Conservation (phyloP, 2,329 filamentous ascomycete species). For the Aspergillus neoniger region DNA sequence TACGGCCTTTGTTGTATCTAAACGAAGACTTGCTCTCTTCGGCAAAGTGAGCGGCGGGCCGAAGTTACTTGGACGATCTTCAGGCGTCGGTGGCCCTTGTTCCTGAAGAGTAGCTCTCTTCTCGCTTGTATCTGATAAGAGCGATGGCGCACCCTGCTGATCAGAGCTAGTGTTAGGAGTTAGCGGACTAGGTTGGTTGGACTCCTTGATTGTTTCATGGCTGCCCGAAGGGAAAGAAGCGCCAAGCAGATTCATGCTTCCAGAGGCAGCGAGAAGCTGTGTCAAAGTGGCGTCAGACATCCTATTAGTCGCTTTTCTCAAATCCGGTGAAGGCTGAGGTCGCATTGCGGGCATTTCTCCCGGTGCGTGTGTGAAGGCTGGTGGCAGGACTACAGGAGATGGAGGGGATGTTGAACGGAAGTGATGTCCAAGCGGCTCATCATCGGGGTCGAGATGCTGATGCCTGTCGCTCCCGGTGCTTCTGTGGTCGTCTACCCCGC, state of each 20-base stretch:
- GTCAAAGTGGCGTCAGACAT: conserved; percentile 80
- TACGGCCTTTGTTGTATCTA: conserved; percentile 49
- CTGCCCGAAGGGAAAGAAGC: conserved; percentile 41
- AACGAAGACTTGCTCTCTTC: conserved; percentile 18
- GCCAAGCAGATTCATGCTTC: conserved; percentile 50
- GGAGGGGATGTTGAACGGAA: conserved; percentile 60
- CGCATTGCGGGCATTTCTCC: conserved; percentile 68
- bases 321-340: conserved; percentile 73
- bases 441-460: conserved; percentile 19
- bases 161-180: conserved; percentile 32
- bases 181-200: conserved; percentile 41
- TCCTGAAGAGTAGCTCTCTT: conserved; percentile 28
- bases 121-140: conserved; percentile 7
- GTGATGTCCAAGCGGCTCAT: conserved; percentile 37
- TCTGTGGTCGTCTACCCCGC: conserved; percentile 38
- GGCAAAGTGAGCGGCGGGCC: conserved; percentile 11
- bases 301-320: conserved; percentile 78
- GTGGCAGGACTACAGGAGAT: conserved; percentile 75
- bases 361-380: conserved; percentile 75
- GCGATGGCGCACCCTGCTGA: conserved; percentile 3
- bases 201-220: conserved; percentile 38
- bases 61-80: conserved; percentile 17
- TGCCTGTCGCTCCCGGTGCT: conserved; percentile 44
- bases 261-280: conserved; percentile 72
- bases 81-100: conserved; percentile 24